Conservation (phyloP, 352 stramenopile species). For the Albugo laibachii region DNA sequence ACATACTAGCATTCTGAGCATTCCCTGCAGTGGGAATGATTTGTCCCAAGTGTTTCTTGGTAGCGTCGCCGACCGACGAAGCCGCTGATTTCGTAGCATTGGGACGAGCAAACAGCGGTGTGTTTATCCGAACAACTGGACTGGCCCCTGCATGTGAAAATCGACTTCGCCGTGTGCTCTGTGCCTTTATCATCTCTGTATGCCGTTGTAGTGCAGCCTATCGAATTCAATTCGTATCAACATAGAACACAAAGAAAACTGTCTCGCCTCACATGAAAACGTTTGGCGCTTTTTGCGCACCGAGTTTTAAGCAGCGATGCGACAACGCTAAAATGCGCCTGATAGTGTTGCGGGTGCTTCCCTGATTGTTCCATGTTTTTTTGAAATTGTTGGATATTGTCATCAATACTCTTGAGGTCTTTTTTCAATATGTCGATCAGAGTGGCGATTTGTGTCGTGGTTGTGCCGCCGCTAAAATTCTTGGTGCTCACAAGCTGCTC, state of each 20-base stretch:
- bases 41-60: background rate
- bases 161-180: constrained; percentile 54
- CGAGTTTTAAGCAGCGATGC: constrained; percentile 60
- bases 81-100: constrained; percentile 5
- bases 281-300: constrained; percentile 61
- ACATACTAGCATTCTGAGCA: background rate
- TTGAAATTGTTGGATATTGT: constrained; percentile 49
- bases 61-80: background rate
- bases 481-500: constrained; percentile 53
- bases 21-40: background rate
- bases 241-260: background rate
- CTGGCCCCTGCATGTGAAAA: constrained; percentile 55
- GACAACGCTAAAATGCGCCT: constrained; percentile 62
- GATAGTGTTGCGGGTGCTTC: constrained; percentile 40
- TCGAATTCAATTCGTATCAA: background rate
- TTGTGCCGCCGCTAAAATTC: constrained; percentile 57
- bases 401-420: constrained; percentile 34
- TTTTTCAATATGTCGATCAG: constrained; percentile 67
- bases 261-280: constrained; percentile 28
- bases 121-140: constrained; percentile 62
- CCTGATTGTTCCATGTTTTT: constrained; percentile 23
- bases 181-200: constrained; percentile 44
- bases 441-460: constrained; percentile 47
- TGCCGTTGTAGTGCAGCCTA: constrained; percentile 46
- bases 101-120: constrained; percentile 47